Base-by-base conservation (phyloP, 805 yeast species). In the Candida corydali region DNA sequence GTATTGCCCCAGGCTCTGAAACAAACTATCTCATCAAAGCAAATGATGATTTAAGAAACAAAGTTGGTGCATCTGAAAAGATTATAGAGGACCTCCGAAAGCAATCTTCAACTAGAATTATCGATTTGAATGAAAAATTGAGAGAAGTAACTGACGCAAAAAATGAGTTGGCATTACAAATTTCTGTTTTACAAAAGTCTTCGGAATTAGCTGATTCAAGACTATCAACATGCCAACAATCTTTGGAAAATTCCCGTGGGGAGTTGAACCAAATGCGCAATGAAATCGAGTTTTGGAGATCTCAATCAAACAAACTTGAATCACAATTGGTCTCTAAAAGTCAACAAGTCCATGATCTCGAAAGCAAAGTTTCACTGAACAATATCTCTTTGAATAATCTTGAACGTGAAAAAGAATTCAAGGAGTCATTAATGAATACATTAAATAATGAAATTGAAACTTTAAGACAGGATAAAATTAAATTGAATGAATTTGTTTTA, bases 271-370 rank as follows among this genome's bases (percentile, higher is more conserved):
- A 56, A 34, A 38, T 57, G 3, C 52, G 51, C 17, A 54, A 46
- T 15, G 66, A 63, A 29, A 47, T 55, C 17, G 38, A 40, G 25
- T 67, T 67, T 47, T 67, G 73, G 73, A 62, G 63, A 42, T 46
- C 46, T 8, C 73, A 67, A 49, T 54, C 65, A 4, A 49, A 65
- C 2, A 67, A 67, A 41, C 69, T 64, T 43, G 73, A 67, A 37
- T 42, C 34, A 11, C 38, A 55, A 11, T 47, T 65, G 8, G 54
- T 66, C 8, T 37, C 38, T 12, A 58, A 54, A 38, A 46, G 58
- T 3, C 78, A 78, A 42, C 82, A 83, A 31, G 56, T 82, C 33
- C 56, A 80, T 9, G 75, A 76, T 26, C 54, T 73, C 15, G 82
- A 72, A 49, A 57, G 78, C 1, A 41, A 55, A 17, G 46, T 71